Percentiles rank a stretch among this genome's conserved stretches.
phyloP scores from a whole-genome alignment of 495 filamentous ascomycete species.

The Penicillium macrosclerotiorum region DNA sequence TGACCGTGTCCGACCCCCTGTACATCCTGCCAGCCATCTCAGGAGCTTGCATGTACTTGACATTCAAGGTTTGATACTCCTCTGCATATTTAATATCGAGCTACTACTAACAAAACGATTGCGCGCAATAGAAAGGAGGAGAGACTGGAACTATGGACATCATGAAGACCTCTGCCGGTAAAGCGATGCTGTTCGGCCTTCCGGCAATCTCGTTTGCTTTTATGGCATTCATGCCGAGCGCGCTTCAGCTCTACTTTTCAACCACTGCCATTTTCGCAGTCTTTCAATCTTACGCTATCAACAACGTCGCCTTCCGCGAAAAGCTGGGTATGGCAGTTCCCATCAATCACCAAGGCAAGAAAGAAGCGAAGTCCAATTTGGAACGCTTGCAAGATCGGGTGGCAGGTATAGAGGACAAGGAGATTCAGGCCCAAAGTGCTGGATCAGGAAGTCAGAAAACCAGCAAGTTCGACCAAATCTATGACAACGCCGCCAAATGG shows the following conservation, averaged over 20 bases:
- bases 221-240: conserved; percentile 63
- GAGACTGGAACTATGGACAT: conserved; percentile 41
- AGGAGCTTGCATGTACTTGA: conserved; percentile 46
- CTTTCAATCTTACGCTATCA: conserved; percentile 57
- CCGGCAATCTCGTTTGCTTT: conserved; percentile 61
- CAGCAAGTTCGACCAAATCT: conserved; percentile 16
- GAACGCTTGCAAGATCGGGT: conserved; percentile 5
- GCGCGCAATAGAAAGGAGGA: conserved; percentile 48
- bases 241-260: conserved; percentile 71
- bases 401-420: too few relatives aligned
- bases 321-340: conserved; percentile 24
- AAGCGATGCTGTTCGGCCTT: conserved; percentile 54
- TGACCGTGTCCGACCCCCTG: conserved; percentile 75
- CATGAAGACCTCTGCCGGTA: conserved; percentile 31
- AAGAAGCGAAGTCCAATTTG: not conserved
- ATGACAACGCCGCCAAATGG: conserved; percentile 9
- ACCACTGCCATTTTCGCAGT: conserved; percentile 53
- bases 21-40: conserved; percentile 65
- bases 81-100: not conserved
- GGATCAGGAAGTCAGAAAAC: too few relatives aligned
- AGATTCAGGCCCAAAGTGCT: conserved; percentile 6
- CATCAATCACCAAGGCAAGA: not conserved
- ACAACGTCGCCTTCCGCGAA: conserved; percentile 26
- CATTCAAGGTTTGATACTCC: conserved; percentile 55
- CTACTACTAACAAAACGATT: not conserved